Evolutionary conservation across 805 yeast genomes (phyloP).

Genomic region (Metschnikowia amazonensis): DNA sequence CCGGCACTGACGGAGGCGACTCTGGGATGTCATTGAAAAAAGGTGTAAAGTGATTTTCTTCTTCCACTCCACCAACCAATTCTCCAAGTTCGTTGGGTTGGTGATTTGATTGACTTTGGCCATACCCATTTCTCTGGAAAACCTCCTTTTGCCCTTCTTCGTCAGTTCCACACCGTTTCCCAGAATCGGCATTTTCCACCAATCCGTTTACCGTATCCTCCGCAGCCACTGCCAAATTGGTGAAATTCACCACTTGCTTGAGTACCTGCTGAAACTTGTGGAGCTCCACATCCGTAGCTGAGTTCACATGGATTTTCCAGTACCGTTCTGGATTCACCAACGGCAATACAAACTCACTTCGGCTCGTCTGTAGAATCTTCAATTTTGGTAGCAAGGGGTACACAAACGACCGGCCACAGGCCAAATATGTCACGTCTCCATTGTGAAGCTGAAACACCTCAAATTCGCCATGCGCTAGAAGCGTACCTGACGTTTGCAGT

Average conservation of each 20-base stretch:
- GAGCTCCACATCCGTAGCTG: conserved; percentile 27
- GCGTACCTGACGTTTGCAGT: conserved; percentile 33
- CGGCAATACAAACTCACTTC: conserved; percentile 54
- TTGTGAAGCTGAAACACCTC: conserved; percentile 58
- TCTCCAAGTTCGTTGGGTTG: neutral
- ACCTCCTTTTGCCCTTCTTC: too few relatives aligned
- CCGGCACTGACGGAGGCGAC: conserved; percentile 43
- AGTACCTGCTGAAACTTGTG: conserved; percentile 35
- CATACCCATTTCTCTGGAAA: too few relatives aligned
- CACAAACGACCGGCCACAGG: conserved; percentile 63
- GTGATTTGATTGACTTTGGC: too few relatives aligned
- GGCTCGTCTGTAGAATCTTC: conserved; percentile 49
- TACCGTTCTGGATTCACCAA: conserved; percentile 72
- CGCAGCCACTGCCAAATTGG: conserved; percentile 29
- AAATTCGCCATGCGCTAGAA: conserved; percentile 59
- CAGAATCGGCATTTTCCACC: too few relatives aligned
- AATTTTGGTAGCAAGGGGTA: conserved; percentile 71
- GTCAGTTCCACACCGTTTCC: too few relatives aligned
- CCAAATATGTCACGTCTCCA: conserved; percentile 55
- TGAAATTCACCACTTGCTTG: conserved; percentile 37
- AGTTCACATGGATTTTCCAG: conserved; percentile 53
- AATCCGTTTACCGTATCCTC: neutral
- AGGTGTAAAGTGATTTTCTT: conserved; percentile 6
- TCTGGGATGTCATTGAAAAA: conserved; percentile 35
- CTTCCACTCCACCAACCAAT: neutral